phyloP scores from a whole-genome alignment of 2,329 filamentous ascomycete species.

The Penicillium sp. region DNA sequence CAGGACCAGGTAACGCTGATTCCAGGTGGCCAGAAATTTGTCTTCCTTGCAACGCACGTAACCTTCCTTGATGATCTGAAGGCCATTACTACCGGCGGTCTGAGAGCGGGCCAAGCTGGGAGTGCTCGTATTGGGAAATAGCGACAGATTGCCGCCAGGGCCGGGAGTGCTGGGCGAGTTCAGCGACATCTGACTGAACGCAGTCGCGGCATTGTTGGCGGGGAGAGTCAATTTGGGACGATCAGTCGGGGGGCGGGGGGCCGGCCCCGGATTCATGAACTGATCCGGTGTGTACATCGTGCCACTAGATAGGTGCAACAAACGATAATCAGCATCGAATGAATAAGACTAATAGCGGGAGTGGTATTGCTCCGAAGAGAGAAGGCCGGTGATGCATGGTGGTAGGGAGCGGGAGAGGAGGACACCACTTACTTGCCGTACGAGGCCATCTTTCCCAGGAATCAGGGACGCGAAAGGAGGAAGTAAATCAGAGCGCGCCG shows the following conservation, averaged over 20 bases:
- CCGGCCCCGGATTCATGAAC: constrained; percentile 97
- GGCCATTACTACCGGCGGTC: constrained; percentile 66
- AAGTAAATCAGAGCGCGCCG: constrained; percentile 23
- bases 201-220: constrained; percentile 73
- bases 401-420: background rate
- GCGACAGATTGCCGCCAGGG: constrained; percentile 56
- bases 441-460: constrained; percentile 34
- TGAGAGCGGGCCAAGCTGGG: constrained; percentile 67
- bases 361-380: background rate
- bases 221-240: constrained; percentile 78
- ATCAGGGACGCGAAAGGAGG: constrained; percentile 16
- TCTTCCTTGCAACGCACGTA: constrained; percentile 74
- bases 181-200: constrained; percentile 69
- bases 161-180: constrained; percentile 63
- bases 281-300: constrained; percentile 66
- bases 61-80: constrained; percentile 72
- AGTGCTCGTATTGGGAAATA: constrained; percentile 71
- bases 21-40: constrained; percentile 76
- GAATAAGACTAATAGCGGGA: background rate
- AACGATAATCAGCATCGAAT: background rate
- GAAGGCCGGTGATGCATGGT: background rate
- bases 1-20: constrained; percentile 87
- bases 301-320: constrained; percentile 23
- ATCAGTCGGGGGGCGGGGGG: constrained; percentile 84
- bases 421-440: constrained; percentile 42